A percentile compares a stretch with the other conserved stretches of the same genome.
phyloP scores from a whole-genome alignment of 108 stramenopile species.

The Mediolabrus comicus region DNA sequence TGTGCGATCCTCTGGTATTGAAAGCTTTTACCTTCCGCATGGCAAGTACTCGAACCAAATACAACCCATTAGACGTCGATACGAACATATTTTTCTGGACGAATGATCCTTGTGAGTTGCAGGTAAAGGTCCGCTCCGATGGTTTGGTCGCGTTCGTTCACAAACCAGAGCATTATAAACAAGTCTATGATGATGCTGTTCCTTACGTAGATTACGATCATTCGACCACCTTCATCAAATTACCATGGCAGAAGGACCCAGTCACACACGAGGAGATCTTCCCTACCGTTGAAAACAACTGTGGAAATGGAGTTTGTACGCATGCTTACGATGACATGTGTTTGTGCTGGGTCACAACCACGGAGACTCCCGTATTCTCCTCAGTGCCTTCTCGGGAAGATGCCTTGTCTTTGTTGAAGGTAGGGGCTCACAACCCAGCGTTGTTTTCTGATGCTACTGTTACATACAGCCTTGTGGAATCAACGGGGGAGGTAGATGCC shows the following conservation, averaged over 20 bases:
- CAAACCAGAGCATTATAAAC: background rate
- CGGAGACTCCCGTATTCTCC: constrained; percentile 24
- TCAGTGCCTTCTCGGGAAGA: constrained; percentile 11
- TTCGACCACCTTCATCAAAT: constrained; percentile 4
- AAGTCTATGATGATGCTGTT: background rate
- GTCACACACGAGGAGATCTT: constrained; percentile 14
- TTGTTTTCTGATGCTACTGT: constrained; percentile 7
- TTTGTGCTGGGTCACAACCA: constrained; percentile 36
- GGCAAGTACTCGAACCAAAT: background rate
- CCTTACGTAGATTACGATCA: background rate
- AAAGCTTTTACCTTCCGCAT: background rate
- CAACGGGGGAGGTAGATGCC: constrained; percentile 8
- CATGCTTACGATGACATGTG: constrained; percentile 15
- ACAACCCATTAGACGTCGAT: background rate
- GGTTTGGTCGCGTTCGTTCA: constrained; percentile 36
- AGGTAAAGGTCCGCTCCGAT: constrained; percentile 31
- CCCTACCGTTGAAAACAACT: constrained; percentile 24
- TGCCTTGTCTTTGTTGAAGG: constrained; percentile 10
- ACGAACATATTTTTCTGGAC: constrained; percentile 22
- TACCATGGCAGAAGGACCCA: constrained; percentile 22
- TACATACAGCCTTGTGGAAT: background rate
- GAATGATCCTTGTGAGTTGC: constrained; percentile 3
- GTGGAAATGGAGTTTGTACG: constrained; percentile 14
- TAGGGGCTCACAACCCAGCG: constrained; percentile 26
- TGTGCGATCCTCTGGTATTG: background rate